phyloP scores from a whole-genome alignment of 2,329 filamentous ascomycete genomes.

The Boeremia exigua region DNA sequence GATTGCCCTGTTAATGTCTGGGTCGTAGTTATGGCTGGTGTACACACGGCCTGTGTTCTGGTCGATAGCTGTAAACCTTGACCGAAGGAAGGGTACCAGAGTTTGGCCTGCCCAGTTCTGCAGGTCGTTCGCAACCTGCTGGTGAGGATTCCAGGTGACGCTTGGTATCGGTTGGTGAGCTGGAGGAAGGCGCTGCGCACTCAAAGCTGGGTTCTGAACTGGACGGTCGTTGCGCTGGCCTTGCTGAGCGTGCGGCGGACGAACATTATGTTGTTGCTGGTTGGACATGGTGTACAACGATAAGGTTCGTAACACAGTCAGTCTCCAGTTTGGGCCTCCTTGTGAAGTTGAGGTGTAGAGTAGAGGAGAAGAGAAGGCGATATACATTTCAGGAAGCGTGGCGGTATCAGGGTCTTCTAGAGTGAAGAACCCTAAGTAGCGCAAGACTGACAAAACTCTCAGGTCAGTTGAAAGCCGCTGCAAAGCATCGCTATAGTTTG shows the following conservation, averaged over 20 bases:
- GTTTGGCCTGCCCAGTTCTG: not conserved
- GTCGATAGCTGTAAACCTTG: not conserved
- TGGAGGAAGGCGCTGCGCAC: not conserved
- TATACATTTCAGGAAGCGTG: too few relatives aligned
- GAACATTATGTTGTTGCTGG: not conserved
- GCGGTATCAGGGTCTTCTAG: too few relatives aligned
- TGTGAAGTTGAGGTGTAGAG: not conserved
- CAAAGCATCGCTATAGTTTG: too few relatives aligned
- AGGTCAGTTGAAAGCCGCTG: too few relatives aligned
- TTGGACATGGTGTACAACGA: not conserved
- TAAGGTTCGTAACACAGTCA: not conserved
- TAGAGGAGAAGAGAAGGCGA: too few relatives aligned
- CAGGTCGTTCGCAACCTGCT: not conserved
- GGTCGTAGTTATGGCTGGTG: not conserved
- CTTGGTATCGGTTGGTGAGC: not conserved
- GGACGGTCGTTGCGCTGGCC: not conserved
- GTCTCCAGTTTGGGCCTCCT: not conserved
- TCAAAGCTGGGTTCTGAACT: not conserved
- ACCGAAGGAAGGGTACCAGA: not conserved
- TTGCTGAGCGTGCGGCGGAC: not conserved
- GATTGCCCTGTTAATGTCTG: not conserved
- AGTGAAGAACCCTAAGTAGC: too few relatives aligned
- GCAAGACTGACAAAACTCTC: too few relatives aligned
- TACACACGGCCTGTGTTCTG: not conserved
- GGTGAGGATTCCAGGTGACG: not conserved